Evolutionary conservation across 2,329 filamentous ascomycete species (phyloP).

Genomic region (Ophiostoma novo-ulmi): DNA sequence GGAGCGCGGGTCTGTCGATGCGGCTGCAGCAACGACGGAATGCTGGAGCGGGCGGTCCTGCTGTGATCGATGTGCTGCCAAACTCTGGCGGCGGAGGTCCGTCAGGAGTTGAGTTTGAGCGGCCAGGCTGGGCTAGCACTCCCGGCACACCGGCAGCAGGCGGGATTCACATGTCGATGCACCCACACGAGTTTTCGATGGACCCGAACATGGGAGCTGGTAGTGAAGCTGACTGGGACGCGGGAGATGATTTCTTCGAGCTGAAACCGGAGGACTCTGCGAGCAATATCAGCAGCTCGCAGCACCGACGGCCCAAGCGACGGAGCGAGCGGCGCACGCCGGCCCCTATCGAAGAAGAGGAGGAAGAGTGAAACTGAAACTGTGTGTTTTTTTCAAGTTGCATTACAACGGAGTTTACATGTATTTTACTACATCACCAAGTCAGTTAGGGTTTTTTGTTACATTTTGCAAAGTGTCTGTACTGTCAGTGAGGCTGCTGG

Average conservation of each 20-base stretch:
- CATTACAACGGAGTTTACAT: neutral
- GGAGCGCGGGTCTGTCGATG: constrained; percentile 69
- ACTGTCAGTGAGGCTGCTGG: neutral
- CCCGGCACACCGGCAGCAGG: constrained; percentile 18
- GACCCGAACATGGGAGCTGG: constrained; percentile 26
- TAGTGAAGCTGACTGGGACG: constrained; percentile 51
- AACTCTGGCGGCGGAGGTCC: constrained; percentile 35
- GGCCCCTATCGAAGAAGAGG: constrained; percentile 65
- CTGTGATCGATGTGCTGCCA: constrained; percentile 51
- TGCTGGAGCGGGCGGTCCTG: constrained; percentile 32
- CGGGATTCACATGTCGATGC: constrained; percentile 27
- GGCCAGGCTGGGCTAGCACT: constrained; percentile 43
- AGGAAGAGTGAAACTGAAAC: constrained; percentile 37
- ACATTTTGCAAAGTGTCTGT: neutral
- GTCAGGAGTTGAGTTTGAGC: constrained; percentile 40
- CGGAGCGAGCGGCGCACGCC: constrained; percentile 65
- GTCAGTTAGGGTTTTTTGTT: neutral
- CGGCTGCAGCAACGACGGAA: constrained; percentile 54
- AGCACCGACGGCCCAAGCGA: constrained; percentile 62
- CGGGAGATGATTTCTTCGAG: constrained; percentile 52
- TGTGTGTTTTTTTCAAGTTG: neutral
- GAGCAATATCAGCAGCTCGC: constrained; percentile 70
- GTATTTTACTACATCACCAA: neutral
- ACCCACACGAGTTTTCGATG: constrained; percentile 21
- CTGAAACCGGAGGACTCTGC: constrained; percentile 74